Percentiles rank a stretch among this genome's conserved stretches.
phyloP scores from a whole-genome alignment of 306 rosid genomes.

The Echinosophora koreensis region DNA sequence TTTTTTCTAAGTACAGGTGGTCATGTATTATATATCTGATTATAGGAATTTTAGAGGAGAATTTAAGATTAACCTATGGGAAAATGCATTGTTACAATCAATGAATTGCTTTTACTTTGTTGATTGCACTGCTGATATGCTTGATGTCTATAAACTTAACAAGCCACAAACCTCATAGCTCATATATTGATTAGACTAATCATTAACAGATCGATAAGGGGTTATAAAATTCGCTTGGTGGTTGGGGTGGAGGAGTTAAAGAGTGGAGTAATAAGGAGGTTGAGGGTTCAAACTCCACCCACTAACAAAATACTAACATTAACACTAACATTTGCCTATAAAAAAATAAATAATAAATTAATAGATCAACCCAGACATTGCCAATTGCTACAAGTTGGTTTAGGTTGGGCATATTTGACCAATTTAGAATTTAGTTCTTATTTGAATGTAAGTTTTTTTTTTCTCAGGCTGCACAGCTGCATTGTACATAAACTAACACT shows the following conservation, averaged over 20 bases:
- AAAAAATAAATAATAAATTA: no score
- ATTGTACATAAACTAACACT: background rate
- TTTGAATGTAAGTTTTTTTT: constrained; percentile 15
- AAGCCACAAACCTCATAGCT: background rate
- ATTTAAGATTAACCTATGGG: background rate
- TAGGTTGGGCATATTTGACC: constrained; percentile 9
- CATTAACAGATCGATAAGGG: background rate
- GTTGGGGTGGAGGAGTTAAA: no score
- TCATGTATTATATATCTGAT: background rate
- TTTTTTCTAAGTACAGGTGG: no score
- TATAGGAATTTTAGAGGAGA: background rate
- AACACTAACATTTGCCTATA: no score
- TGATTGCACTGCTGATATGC: constrained; percentile 2
- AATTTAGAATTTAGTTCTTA: constrained; percentile 10
- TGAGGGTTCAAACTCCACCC: no score
- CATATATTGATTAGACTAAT: constrained; percentile 17
- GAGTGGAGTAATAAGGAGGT: no score
- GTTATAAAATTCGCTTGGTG: no score
- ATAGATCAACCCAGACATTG: background rate
- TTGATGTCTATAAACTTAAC: background rate
- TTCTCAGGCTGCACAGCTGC: background rate
- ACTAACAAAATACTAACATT: no score
- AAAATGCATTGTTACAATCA: constrained; percentile 9
- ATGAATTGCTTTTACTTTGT: constrained; percentile 4
- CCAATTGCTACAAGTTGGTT: background rate